These are phyloP conservation scores for Acanthamoeba comandoni DNA, from an alignment of 208 protist genomes.

Conservation along the genomic window DNA sequence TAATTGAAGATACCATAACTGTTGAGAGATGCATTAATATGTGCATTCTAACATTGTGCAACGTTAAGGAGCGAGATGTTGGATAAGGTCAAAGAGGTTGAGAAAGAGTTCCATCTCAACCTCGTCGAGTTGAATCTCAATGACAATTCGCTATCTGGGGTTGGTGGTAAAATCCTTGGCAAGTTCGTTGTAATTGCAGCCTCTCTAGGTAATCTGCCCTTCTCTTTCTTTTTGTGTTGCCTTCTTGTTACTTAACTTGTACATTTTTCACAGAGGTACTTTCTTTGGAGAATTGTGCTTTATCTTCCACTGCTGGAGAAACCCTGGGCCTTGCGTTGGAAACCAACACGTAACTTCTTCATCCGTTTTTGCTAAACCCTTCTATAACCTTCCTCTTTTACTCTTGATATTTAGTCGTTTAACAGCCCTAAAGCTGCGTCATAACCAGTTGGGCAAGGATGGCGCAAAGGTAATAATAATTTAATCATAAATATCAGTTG, in stretches of 20 bases:
- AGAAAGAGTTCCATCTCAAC: constrained; percentile 67
- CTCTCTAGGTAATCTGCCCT: background rate
- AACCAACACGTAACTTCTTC: constrained; percentile 46
- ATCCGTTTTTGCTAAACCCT: background rate
- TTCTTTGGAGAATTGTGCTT: constrained; percentile 17
- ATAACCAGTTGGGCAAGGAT: constrained; percentile 61
- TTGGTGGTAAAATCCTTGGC: constrained; percentile 39
- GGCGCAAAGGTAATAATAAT: too few species aligned
- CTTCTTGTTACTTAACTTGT: background rate
- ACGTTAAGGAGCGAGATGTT: constrained; percentile 45
- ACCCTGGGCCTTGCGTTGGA: constrained; percentile 52
- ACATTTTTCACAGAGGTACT: background rate
- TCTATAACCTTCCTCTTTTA: too few species aligned
- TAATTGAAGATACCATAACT: background rate
- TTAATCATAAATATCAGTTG: too few species aligned
- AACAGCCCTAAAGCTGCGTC: constrained; percentile 27
- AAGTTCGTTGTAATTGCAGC: constrained; percentile 35
- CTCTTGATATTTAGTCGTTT: background rate
- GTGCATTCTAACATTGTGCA: constrained; percentile 17
- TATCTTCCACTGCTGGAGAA: constrained; percentile 39
- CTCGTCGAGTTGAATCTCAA: constrained; percentile 63
- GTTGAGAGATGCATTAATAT: background rate
- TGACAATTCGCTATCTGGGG: constrained; percentile 10
- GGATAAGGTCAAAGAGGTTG: constrained; percentile 71
- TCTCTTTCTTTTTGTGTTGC: background rate